Evolutionary conservation across 2,329 filamentous ascomycete species (phyloP), one percentile per base, ranked within the genome.

Genomic region (Karstenula rhodostoma): DNA sequence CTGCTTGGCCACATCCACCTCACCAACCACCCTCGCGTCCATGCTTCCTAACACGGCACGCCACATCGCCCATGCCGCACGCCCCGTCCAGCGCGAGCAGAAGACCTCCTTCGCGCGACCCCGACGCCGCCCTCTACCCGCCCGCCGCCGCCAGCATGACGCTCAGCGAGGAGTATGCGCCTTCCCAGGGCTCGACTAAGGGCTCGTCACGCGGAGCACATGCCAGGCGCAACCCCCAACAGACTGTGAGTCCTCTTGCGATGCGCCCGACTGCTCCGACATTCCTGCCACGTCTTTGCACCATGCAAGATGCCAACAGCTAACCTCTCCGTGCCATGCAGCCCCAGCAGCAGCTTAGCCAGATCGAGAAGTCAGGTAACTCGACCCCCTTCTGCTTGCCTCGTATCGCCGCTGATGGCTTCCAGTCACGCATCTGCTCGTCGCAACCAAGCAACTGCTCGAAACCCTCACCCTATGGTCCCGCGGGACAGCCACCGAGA

Each of bases 381-480:
- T 40, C 23, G 12, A 17, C 13, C 22, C 46, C 47, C 2, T 37
- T 7, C 43, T 22, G 10, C 19, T 27, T 9, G 33, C 44, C 33
- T 17, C 57, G 48, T 29, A 40, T 50, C 29, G 10, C 37, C 37
- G 33, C 59, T 61, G 19, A 61, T 48, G 13, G 15, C 29, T 23
- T 13, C 3, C 40, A 57, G 56, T 62, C 29, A 97, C 94, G 12
- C 95, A 99, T 77, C 90, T 99, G 47, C 89, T 99, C 37, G 94
- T 99, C 67, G 95, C 95, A 37, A 99, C 95, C 35, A 99, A 99
- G 78, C 94, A 98, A 80, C 89, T 99, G 2, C 89, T 99, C 63
- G 95, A 99, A 82, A 99, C 94, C 6, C 84, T 99, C 63, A 99
- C 95, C 49, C 91, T 96, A 84, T 99, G 95, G 95, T 99, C 95